Evolutionary conservation across 257 asterid species (phyloP).

Genomic region (Nicotiana noctiflora): DNA sequence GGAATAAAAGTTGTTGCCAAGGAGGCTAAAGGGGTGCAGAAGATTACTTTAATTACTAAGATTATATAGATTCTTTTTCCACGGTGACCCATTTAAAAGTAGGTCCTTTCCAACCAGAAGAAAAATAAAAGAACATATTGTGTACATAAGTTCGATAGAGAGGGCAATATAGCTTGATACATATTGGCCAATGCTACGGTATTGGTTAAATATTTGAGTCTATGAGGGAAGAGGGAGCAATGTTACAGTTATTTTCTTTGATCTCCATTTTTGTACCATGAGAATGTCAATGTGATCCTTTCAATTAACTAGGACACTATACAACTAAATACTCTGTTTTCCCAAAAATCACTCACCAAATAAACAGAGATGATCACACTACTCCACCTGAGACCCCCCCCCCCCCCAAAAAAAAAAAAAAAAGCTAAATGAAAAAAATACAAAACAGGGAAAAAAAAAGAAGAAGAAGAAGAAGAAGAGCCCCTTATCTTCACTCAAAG

Average conservation of each 20-base stretch:
- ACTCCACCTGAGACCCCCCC: not conserved
- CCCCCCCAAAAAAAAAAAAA: no score
- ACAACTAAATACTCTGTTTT: not conserved
- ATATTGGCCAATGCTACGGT: not conserved
- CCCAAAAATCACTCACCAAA: not conserved
- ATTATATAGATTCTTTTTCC: not conserved
- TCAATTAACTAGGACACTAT: not conserved
- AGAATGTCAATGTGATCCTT: not conserved
- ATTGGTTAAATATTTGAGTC: not conserved
- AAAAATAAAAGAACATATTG: not conserved
- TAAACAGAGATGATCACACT: not conserved
- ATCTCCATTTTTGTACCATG: not conserved
- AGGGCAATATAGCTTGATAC: no score
- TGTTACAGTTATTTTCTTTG: not conserved
- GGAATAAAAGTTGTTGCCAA: not conserved
- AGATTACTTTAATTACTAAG: not conserved
- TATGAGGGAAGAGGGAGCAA: not conserved
- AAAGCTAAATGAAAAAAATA: no score
- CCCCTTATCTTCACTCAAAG: not conserved
- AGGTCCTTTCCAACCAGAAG: not conserved
- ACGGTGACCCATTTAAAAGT: not conserved
- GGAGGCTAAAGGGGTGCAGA: not conserved
- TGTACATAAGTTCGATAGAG: no score
- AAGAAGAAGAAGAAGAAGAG: no score
- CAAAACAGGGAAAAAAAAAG: not conserved